Conservation (phyloP, 2,329 filamentous ascomycete genomes). For the Dactylellina cionopaga region DNA sequence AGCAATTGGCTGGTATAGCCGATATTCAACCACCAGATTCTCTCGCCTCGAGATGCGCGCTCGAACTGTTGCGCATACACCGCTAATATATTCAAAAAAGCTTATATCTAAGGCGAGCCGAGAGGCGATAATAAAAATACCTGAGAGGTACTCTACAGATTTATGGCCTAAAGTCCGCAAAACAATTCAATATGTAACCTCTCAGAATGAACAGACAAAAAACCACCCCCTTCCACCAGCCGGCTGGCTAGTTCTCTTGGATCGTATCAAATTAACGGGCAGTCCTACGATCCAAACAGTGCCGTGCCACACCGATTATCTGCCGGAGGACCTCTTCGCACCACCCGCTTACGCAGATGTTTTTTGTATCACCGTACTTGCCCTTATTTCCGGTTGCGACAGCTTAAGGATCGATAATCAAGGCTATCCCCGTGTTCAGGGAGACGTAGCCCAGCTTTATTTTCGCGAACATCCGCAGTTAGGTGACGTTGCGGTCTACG, state of each 20-base stretch:
- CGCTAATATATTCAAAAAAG: too few relatives aligned
- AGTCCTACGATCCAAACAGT: neutral
- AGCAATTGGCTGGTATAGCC: constrained; percentile 24
- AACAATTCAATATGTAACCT: too few relatives aligned
- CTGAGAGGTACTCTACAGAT: too few relatives aligned
- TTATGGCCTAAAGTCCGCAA: too few relatives aligned
- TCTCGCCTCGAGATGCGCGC: constrained; percentile 21
- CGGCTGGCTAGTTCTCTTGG: constrained; percentile 3
- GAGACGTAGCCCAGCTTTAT: neutral
- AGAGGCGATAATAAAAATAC: too few relatives aligned
- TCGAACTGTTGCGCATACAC: constrained; percentile 9
- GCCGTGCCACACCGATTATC: constrained; percentile 12
- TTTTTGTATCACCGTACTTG: constrained; percentile 4
- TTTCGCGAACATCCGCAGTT: constrained; percentile 20
- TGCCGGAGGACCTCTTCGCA: constrained; percentile 17
- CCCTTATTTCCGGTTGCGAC: constrained; percentile 8
- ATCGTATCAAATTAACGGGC: neutral
- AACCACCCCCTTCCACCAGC: constrained; percentile 6
- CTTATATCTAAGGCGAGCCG: too few relatives aligned
- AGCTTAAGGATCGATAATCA: constrained; percentile 1
- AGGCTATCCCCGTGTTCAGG: constrained; percentile 9
- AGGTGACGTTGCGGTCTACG: constrained; percentile 7
- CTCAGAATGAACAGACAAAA: neutral
- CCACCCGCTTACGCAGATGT: constrained; percentile 16
- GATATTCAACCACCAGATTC: constrained; percentile 8